phyloP scores from a whole-genome alignment of 140 eudicot species.

The Erigeron philadelphicus region DNA sequence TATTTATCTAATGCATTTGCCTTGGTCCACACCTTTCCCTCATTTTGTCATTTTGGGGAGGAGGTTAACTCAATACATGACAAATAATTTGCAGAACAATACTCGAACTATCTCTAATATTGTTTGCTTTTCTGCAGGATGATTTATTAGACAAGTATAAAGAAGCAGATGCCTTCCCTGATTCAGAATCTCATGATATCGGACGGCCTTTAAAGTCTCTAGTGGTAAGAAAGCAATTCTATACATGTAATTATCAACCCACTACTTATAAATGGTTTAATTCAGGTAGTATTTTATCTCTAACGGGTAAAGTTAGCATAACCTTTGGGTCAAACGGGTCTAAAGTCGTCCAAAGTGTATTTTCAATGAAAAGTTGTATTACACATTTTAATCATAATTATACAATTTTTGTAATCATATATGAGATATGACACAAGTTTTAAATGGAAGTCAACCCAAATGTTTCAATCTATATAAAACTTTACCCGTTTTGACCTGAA shows the following conservation, averaged over 20 bases:
- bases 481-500: background rate
- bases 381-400: background rate
- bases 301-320: background rate
- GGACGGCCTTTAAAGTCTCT: constrained; percentile 76
- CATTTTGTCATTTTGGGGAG: background rate
- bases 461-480: background rate
- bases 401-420: background rate
- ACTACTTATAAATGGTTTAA: background rate
- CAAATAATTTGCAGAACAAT: background rate
- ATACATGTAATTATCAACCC: background rate
- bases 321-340: background rate
- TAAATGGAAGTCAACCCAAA: background rate
- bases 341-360: background rate
- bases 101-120: background rate
- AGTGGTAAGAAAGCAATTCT: constrained; percentile 37
- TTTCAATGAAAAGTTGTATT: background rate
- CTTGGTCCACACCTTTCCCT: background rate
- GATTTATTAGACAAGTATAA: constrained; percentile 65
- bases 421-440: background rate
- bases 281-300: background rate
- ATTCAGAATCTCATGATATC: constrained; percentile 42
- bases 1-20: background rate
- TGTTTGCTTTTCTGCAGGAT: constrained; percentile 46
- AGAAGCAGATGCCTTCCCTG: constrained; percentile 55
- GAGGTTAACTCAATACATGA: background rate